Percentiles rank a stretch among this genome's conserved stretches.
These are phyloP conservation scores for Cephalotrichum gorgonifer DNA, from an alignment of 2,329 filamentous ascomycete species.

Conservation along the genomic window DNA sequence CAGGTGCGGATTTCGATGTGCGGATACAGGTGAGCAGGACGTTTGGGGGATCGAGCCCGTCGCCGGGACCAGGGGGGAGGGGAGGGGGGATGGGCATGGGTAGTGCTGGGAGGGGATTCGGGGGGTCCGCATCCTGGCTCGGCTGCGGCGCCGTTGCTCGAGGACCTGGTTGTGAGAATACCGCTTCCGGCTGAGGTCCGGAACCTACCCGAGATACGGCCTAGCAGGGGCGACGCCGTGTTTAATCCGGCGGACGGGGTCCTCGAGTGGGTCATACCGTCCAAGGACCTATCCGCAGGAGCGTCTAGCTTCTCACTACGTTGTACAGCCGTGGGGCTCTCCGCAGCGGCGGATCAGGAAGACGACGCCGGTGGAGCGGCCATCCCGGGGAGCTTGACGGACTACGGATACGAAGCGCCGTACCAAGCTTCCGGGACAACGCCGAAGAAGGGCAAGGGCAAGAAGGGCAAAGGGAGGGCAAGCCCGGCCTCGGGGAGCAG, in stretches of 20 bases:
- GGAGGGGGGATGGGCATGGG: slow-evolving; percentile 19
- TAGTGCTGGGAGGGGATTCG: slow-evolving; percentile 12
- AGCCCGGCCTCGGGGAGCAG: slow-evolving; percentile 9
- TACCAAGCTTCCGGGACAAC: slow-evolving; percentile 34
- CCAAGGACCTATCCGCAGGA: slow-evolving; percentile 62
- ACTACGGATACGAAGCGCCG: slow-evolving; percentile 44
- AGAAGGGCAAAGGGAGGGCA: slow-evolving; percentile 15
- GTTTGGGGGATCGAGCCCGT: slow-evolving; percentile 27
- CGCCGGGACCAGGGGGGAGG: slow-evolving; percentile 24
- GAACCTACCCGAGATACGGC: slow-evolving; percentile 72
- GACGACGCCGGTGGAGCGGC: slow-evolving; percentile 29
- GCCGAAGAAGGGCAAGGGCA: slow-evolving; percentile 4
- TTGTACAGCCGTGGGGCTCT: slow-evolving; percentile 65
- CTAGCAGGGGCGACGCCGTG: slow-evolving; percentile 71
- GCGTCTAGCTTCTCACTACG: slow-evolving; percentile 62
- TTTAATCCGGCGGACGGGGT: slow-evolving; percentile 64
- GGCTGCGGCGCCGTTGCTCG: slow-evolving; percentile 51
- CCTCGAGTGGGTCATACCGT: slow-evolving; percentile 75
- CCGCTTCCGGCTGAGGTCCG: slow-evolving; percentile 71
- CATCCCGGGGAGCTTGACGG: slow-evolving; percentile 39
- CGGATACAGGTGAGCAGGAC: slow-evolving; percentile 61
- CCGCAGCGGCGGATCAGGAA: slow-evolving; percentile 36
- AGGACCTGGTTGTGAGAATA: slow-evolving; percentile 68
- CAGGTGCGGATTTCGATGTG: slow-evolving; percentile 81
- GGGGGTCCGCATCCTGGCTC: slow-evolving; percentile 39